Evolutionary conservation across 192 early-diverging fungal genomes (phyloP).

Genomic region (Backusella morwellensis): DNA sequence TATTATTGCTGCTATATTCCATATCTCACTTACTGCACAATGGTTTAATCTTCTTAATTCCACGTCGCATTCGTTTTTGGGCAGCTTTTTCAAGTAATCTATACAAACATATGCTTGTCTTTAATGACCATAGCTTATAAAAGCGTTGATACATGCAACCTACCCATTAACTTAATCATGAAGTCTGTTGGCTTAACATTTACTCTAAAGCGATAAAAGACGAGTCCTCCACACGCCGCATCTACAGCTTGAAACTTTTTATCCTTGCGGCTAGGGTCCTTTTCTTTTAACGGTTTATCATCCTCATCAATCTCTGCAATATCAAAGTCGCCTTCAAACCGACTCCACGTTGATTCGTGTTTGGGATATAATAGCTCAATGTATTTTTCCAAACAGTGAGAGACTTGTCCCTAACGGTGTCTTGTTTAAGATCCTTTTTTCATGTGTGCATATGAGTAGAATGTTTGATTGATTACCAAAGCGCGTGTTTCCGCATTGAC

Average conservation of each 20-base stretch:
- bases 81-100: constrained; percentile 22
- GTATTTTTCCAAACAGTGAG: constrained; percentile 23
- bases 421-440: neutral
- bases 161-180: constrained; percentile 42
- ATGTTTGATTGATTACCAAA: constrained; percentile 14
- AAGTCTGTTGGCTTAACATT: constrained; percentile 41
- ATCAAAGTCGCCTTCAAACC: constrained; percentile 28
- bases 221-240: constrained; percentile 43
- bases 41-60: constrained; percentile 13
- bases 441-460: neutral
- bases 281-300: neutral
- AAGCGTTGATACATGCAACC: too few species aligned
- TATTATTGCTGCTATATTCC: neutral
- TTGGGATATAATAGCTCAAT: constrained; percentile 22
- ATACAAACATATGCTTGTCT: neutral
- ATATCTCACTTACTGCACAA: constrained; percentile 20
- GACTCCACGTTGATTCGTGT: constrained; percentile 27
- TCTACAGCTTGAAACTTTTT: constrained; percentile 46
- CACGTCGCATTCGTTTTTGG: constrained; percentile 13
- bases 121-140: too few species aligned
- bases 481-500: constrained; percentile 34
- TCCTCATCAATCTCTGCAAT: constrained; percentile 20
- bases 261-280: constrained; percentile 17
- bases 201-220: constrained; percentile 47
- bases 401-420: constrained; percentile 24